Evolutionary conservation across 2,329 filamentous ascomycete genomes (phyloP).

Genomic region (Fusarium verrucosum): DNA sequence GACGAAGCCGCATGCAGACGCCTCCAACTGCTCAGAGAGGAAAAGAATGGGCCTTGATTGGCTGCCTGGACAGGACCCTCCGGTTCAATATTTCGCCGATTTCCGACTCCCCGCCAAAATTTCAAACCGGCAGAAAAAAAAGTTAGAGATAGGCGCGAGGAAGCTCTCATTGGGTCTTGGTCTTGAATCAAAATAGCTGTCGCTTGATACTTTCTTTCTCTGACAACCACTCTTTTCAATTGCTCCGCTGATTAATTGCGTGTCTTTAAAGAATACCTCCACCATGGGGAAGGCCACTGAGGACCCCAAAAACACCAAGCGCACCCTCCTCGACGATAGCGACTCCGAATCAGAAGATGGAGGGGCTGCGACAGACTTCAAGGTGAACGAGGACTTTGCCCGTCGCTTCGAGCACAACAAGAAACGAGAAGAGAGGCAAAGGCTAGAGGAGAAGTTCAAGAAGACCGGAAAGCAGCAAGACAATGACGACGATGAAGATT

Average conservation of each 20-base stretch:
- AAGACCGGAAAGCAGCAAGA: conserved; percentile 54
- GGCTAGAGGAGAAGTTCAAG: conserved; percentile 85
- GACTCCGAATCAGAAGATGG: conserved; percentile 60
- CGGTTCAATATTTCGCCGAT: conserved; percentile 20
- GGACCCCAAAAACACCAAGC: conserved; percentile 53
- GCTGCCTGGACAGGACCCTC: background rate
- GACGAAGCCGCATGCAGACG: conserved; percentile 40
- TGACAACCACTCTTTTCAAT: background rate
- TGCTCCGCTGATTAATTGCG: background rate
- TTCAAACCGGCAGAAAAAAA: conserved; percentile 46
- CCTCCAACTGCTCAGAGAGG: background rate
- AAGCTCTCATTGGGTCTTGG: conserved; percentile 30
- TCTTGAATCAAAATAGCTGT: conserved; percentile 23
- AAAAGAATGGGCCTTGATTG: conserved; percentile 15
- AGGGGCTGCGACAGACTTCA: conserved; percentile 64
- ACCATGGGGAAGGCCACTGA: conserved; percentile 42
- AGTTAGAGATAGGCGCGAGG: conserved; percentile 28
- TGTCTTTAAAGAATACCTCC: background rate
- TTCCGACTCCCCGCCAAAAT: conserved; percentile 47
- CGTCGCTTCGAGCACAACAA: conserved; percentile 95
- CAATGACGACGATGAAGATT: conserved; percentile 65
- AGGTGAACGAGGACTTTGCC: conserved; percentile 91
- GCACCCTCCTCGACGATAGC: conserved; percentile 65
- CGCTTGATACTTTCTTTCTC: conserved; percentile 5
- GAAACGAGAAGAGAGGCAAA: conserved; percentile 87